These are phyloP conservation scores for Penicillium thymicola DNA, from an alignment of 2,329 filamentous ascomycete species.

Conservation along the genomic window DNA sequence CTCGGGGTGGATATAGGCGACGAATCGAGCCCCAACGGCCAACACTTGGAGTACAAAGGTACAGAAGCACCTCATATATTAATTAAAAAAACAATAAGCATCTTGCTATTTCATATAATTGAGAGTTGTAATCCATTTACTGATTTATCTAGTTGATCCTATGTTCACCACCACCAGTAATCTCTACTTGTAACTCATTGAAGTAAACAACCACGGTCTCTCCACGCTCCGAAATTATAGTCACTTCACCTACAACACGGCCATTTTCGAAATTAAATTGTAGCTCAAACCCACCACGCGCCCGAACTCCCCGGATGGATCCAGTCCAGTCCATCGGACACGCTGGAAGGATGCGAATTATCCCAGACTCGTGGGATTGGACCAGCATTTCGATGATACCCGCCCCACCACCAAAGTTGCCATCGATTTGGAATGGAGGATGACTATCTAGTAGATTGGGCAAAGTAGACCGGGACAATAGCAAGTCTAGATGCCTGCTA, in stretches of 20 bases:
- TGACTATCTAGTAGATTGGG: constrained; percentile 48
- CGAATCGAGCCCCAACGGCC: background rate
- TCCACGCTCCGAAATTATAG: constrained; percentile 14
- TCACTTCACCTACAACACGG: constrained; percentile 17
- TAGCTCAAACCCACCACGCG: constrained; percentile 37
- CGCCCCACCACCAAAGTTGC: constrained; percentile 50
- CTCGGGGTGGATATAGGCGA: background rate
- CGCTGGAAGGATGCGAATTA: constrained; percentile 41
- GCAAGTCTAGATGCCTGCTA: constrained; percentile 37
- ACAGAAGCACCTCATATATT: background rate
- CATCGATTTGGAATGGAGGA: constrained; percentile 51
- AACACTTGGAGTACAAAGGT: background rate
- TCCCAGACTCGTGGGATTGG: constrained; percentile 36
- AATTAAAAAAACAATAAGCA: too few species aligned
- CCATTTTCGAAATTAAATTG: constrained; percentile 39
- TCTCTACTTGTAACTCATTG: constrained; percentile 10
- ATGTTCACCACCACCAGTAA: constrained; percentile 14
- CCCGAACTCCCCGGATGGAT: constrained; percentile 33
- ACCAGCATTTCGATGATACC: constrained; percentile 49
- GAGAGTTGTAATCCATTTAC: background rate
- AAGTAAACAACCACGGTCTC: constrained; percentile 18
- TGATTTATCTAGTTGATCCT: background rate
- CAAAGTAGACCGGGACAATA: constrained; percentile 43
- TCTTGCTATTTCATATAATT: background rate
- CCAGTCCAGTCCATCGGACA: constrained; percentile 39